These are phyloP conservation scores for Hypoxylon rubiginosum DNA, from an alignment of 2,329 filamentous ascomycete genomes.

Conservation along the genomic window DNA sequence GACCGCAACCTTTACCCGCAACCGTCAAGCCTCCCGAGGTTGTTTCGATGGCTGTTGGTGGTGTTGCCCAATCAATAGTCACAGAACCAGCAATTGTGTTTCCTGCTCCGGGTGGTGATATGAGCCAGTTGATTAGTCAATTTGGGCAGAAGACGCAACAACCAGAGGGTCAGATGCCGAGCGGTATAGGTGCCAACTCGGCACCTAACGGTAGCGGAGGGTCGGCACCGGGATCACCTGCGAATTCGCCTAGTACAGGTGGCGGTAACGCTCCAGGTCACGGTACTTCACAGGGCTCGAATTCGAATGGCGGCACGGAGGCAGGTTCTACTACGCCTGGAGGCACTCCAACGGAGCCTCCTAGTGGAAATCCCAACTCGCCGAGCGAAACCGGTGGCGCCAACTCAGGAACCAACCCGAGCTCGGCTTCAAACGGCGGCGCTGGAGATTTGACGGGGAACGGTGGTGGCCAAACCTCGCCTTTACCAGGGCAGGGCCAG, in stretches of 20 bases:
- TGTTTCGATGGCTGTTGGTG: constrained; percentile 43
- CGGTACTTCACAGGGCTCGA: constrained; percentile 19
- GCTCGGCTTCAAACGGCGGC: constrained; percentile 6
- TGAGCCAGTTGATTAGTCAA: constrained; percentile 36
- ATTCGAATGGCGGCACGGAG: constrained; percentile 16
- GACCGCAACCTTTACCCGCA: constrained; percentile 46
- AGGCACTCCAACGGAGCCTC: constrained; percentile 7
- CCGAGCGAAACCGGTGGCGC: constrained; percentile 3
- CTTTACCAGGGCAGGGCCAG: constrained; percentile 19
- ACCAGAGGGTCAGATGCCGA: constrained; percentile 46
- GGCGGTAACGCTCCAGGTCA: constrained; percentile 30
- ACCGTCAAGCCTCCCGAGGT: constrained; percentile 46
- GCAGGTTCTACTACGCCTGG: constrained; percentile 9
- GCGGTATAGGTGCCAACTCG: constrained; percentile 30
- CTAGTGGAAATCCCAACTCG: constrained; percentile 15
- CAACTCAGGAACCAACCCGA: constrained; percentile 17
- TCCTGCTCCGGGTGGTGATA: constrained; percentile 42
- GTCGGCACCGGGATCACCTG: constrained; percentile 19
- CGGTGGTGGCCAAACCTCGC: constrained; percentile 18
- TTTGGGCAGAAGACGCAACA: constrained; percentile 44
- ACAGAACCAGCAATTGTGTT: constrained; percentile 45
- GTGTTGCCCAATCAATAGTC: constrained; percentile 46
- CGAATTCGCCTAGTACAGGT: constrained; percentile 26
- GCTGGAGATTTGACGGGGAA: constrained; percentile 19
- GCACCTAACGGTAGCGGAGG: constrained; percentile 11